phyloP scores from a whole-genome alignment of 75 land plant species.

The Selaginella tamariscina region DNA sequence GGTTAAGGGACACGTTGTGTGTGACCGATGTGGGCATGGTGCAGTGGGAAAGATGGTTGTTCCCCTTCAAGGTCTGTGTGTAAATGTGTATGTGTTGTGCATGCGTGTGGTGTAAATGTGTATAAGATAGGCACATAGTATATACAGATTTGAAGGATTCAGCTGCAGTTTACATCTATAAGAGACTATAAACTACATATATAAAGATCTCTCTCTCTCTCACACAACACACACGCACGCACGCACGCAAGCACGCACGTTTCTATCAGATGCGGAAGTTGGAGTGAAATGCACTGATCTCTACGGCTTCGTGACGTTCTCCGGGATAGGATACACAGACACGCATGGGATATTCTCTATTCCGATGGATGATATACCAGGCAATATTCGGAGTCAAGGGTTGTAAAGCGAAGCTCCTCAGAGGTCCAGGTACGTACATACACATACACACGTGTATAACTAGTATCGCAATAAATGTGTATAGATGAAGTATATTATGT shows the following conservation, averaged over 20 bases:
- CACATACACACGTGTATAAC: too few species aligned
- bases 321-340: conserved; percentile 5
- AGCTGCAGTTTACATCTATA: too few species aligned
- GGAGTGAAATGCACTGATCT: conserved; percentile 6
- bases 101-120: too few species aligned
- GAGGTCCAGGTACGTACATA: not conserved
- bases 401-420: not conserved
- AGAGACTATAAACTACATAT: too few species aligned
- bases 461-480: too few species aligned
- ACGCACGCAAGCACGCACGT: too few species aligned
- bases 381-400: not conserved
- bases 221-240: too few species aligned
- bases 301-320: conserved; percentile 6
- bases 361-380: conserved; percentile 10
- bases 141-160: too few species aligned
- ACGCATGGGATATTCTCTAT: conserved; percentile 1
- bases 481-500: too few species aligned
- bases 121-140: too few species aligned
- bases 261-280: conserved; percentile 1
- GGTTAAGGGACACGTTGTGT: conserved; percentile 7
- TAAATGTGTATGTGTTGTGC: too few species aligned
- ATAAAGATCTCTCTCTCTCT: too few species aligned
- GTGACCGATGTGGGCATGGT: conserved; percentile 3
- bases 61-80: conserved; percentile 7
- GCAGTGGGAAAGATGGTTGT: not conserved